Base-by-base conservation (phyloP, 306 rosid species). In the Astragalus glycyphyllos region DNA sequence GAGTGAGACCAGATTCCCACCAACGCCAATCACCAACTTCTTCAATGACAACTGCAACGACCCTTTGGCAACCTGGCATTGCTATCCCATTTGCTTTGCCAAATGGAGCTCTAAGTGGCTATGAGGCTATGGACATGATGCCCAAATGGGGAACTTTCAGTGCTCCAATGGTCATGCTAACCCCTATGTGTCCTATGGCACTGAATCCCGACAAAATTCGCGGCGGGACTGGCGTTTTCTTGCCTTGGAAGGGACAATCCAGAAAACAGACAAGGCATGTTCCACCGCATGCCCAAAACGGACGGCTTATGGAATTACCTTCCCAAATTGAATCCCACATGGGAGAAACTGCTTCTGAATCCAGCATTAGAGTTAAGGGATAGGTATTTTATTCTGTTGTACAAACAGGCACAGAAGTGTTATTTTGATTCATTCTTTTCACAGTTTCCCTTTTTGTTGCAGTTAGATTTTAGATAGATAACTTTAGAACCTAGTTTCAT, bases 211-310 rank as follows among this genome's bases (percentile, higher is more conserved):
- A 34, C 49, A 77, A 77, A 29, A 60, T 82, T 58, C 82, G 66
- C 5, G 84, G 89, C 14, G 98, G 98, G 32, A 94, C 98, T 12
- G 98, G 98, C 34, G 98, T 93, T 54, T 93, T 93, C 87, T 82
- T 93, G 71, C 98, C 98, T 5, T 90, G 95, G 97, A 81, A 90
- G 53, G 80, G 72, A 68, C 73, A 83, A 41, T 66, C 97, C 38
- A 86, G 89, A 71, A 94, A 83, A 74, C 89, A 85, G 14, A 80
- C 90, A 46, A 87, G 87, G 79, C 96, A 88, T 79, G 89, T 93
- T 73, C 97, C 98, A 13, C 98, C 97, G 0, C 96, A 97, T 1
- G 97, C 97, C 59, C 94, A 87, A 14, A 90, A 56, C 73, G 96
- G 89, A 2, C 84, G 90, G 48, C 83, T 84, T 64, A 77, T 86